These are phyloP conservation scores for carrot (Daucus carota) DNA, from an alignment of 129 eudicot genomes.

Conservation along the genomic window DH1_v3.0 NC_030385.2:37335001-37335500, in stretches of 20 bases:
- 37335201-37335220: not conserved
- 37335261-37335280: not conserved
- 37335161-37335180: not conserved
- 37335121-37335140: slow-evolving; percentile 55
- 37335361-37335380: not conserved
- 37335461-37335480: not conserved
- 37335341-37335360: not conserved
- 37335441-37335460: not conserved
- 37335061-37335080: slow-evolving; percentile 63
- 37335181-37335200: not conserved
- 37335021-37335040: slow-evolving; percentile 56
- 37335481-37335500: too few species aligned
- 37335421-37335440: not conserved
- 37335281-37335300: not conserved
- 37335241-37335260: not conserved
- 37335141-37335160: not conserved
- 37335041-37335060: slow-evolving; percentile 82
- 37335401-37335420: not conserved
- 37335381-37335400: not conserved
- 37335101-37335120: slow-evolving; percentile 83
- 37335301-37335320: not conserved
- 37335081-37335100: slow-evolving; percentile 64
- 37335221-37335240: not conserved
- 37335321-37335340: not conserved
- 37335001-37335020: slow-evolving; percentile 81